Evolutionary conservation across 169 alveolate genomes (phyloP).

Genomic region (Eimeria tenella): DNA sequence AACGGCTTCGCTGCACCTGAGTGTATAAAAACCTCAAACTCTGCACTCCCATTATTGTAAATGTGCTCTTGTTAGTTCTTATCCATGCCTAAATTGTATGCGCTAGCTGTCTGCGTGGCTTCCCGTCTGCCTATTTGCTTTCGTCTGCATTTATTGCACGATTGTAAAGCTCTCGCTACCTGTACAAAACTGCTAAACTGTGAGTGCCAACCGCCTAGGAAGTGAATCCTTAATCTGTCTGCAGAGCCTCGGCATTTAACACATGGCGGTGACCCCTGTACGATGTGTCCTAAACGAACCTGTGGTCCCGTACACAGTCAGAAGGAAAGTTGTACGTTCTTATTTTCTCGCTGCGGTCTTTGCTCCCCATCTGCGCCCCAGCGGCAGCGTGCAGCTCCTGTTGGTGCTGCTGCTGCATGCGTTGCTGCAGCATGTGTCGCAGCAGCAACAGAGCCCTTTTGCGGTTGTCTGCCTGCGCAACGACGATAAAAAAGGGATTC

Average conservation of each 20-base stretch:
- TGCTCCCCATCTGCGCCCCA: constrained; percentile 86
- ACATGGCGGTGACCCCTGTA: neutral
- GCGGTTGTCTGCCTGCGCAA: neutral
- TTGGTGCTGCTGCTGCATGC: constrained; percentile 18
- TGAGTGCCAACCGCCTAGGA: neutral
- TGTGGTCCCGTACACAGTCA: constrained; percentile 94
- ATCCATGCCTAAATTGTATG: neutral
- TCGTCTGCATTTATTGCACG: neutral
- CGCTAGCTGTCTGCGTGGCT: neutral
- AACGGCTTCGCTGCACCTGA: neutral
- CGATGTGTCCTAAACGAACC: constrained; percentile 48
- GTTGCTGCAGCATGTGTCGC: constrained; percentile 40
- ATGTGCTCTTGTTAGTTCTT: neutral
- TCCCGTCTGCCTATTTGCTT: neutral
- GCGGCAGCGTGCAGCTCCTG: constrained; percentile 47
- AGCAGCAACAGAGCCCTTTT: neutral
- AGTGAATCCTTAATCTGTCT: neutral
- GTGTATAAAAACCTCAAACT: neutral
- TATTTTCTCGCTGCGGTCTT: constrained; percentile 92
- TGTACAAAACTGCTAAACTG: neutral
- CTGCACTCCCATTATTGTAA: neutral
- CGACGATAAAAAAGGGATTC: neutral
- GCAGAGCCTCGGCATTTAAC: neutral
- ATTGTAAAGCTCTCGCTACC: neutral
- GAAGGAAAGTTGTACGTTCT: constrained; percentile 93